Evolutionary conservation across 805 yeast genomes (phyloP), one percentile per base, ranked within the genome.

Genomic region (Teunomyces aglyptinius): DNA sequence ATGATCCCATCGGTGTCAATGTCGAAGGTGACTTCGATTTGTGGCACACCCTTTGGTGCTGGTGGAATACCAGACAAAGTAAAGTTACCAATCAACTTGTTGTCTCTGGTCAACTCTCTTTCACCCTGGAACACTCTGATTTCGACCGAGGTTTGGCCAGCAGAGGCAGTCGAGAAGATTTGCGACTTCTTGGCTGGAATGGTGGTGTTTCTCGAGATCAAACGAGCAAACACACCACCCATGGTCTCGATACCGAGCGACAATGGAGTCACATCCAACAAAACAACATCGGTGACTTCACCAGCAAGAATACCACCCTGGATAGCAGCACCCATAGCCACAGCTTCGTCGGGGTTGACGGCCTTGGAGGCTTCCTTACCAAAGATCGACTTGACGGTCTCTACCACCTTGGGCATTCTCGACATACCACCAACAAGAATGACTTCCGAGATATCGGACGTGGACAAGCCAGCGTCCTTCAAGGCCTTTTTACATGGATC

Each of bases 41-140:
- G 95, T 56, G 95, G 95, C 57, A 86, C 92, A 78, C 95, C 95
- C 84, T 87, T 87, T 72, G 94, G 91, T 60, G 94, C 94, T 57
- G 95, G 95, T 65, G 95, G 97, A 60, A 90, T 90, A 74, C 97
- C 97, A 55, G 94, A 78, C 63, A 90, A 81, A 52, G 96, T 90
- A 77, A 90, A 90, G 87, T 91, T 90, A 74, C 97, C 97, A 70
- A 90, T 88, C 70, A 91, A 82, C 79, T 91, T 90, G 88, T 90
- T 90, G 81, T 90, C 97, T 78, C 96, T 86, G 64, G 92, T 96
- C 67, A 91, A 84, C 78, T 90, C 97, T 81, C 97, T 88, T 82
- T 90, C 97, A 80, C 97, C 97, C 80, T 90, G 97, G 96, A 89
- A 91, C 51, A 90, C 97, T 78, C 97, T 86, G 76, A 90, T 90